phyloP scores from a whole-genome alignment of 495 filamentous ascomycete species.

The Trichoderma asperelloides region DNA sequence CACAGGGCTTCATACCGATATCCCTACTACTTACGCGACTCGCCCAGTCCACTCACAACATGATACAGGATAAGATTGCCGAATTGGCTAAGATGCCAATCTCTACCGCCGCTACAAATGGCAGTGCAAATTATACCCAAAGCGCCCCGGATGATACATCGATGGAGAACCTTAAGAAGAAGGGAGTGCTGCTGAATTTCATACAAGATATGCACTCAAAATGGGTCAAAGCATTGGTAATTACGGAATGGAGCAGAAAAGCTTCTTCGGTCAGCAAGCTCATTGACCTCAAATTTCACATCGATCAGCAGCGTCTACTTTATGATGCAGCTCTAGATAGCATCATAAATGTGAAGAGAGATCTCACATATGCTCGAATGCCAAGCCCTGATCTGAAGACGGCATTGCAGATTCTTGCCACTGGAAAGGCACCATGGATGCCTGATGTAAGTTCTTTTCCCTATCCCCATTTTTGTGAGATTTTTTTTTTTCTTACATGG shows the following conservation, averaged over 20 bases:
- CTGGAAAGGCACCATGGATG: conserved; percentile 63
- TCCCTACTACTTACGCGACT: conserved; percentile 62
- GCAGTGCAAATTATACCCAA: conserved; percentile 33
- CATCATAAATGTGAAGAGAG: conserved; percentile 60
- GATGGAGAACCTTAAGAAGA: conserved; percentile 66
- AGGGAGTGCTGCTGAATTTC: conserved; percentile 64
- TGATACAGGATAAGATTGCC: conserved; percentile 60
- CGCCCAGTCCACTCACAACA: conserved; percentile 72
- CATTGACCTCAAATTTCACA: conserved; percentile 72
- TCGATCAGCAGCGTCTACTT: conserved; percentile 47
- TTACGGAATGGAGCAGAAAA: conserved; percentile 79
- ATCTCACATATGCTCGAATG: conserved; percentile 54
- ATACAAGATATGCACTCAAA: conserved; percentile 44
- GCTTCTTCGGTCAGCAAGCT: conserved; percentile 66
- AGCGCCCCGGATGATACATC: conserved; percentile 44
- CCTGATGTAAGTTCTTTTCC: conserved; percentile 52
- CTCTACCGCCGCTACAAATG: conserved; percentile 36
- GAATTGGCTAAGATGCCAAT: conserved; percentile 58
- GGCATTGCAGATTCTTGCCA: conserved; percentile 72
- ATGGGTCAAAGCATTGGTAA: conserved; percentile 86
- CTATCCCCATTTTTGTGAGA: conserved; percentile 4
- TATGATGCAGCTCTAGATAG: conserved; percentile 49
- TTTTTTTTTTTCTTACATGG: conserved; percentile 17
- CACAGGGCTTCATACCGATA: conserved; percentile 62
- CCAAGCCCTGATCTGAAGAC: conserved; percentile 87